Evolutionary conservation across 2,329 filamentous ascomycete species (phyloP), one percentile per base, ranked within the genome.

Genomic region (Chaetoscypha palmicola): DNA sequence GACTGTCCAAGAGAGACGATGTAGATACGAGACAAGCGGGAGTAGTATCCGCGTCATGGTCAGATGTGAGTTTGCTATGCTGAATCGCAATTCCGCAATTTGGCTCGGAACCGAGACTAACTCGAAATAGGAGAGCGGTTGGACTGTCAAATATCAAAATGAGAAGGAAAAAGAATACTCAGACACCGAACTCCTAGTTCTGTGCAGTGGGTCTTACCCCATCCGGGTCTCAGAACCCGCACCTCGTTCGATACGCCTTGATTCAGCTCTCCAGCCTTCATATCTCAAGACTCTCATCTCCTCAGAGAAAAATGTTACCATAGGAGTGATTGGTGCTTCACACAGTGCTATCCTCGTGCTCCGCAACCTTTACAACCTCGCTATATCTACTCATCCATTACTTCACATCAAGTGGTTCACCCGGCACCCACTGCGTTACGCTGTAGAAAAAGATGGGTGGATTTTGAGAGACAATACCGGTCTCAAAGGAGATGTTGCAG

Each of bases 391-490:
- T 0, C 76, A 79, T 48, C 71, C 74, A 0, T 57, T 68, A 4
- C 65, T 82, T 2, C 68, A 67, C 22, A 67, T 81, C 42, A 75
- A 73, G 53, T 82, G 78, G 78, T 79, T 82, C 61, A 77, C 66
- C 22, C 69, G 79, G n/a, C 73, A 78, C 52, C 62, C 68, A 1
- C 67, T 82, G 8, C 72, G 74, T 19, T 83, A 82, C 50, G 79
- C 79, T 12, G 71, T 76, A 54, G 75, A 72, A 58, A 75, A 68
- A 62, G 76, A 79, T 49, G 76, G 74, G 45, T 81, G 78, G 76
- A 80, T 81, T 47, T 61, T 79, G 20, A 70, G 74, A 42, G 79
- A 83, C 56, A 83, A 81, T 60, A 82, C 78, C 0, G 79, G 79
- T 2, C 66, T 83, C 21, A 82, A 83, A 59, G 78, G 79, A 16